A percentile compares a stretch with the other conserved stretches of the same genome.
phyloP scores from a whole-genome alignment of 192 early-diverging fungal species.

The Coemansia sp. region DNA sequence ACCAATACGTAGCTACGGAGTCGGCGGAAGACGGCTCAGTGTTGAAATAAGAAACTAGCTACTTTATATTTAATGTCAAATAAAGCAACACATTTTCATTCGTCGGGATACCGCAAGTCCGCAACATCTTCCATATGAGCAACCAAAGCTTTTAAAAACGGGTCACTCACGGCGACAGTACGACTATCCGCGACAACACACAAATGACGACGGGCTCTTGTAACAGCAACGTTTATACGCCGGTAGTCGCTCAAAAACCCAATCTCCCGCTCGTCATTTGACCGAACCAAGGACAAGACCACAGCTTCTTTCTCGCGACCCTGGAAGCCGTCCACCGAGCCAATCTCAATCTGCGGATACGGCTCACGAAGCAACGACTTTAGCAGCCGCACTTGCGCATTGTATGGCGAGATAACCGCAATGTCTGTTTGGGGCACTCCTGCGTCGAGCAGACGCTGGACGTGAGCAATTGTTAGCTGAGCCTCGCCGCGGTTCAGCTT shows the following conservation, averaged over 20 bases:
- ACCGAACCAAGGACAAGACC: constrained; percentile 76
- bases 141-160: constrained; percentile 56
- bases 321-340: constrained; percentile 88
- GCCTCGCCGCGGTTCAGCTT: constrained; percentile 81
- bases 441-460: constrained; percentile 61
- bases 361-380: constrained; percentile 53
- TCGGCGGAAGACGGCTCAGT: too few relatives aligned
- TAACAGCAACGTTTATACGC: constrained; percentile 89
- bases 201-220: constrained; percentile 80
- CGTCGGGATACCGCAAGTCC: constrained; percentile 43
- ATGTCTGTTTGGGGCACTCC: constrained; percentile 67
- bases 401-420: constrained; percentile 87
- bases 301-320: constrained; percentile 90
- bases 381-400: constrained; percentile 68
- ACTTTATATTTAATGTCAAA: too few relatives aligned
- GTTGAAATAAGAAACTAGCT: too few relatives aligned
- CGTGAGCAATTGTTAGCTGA: constrained; percentile 59
- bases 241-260: constrained; percentile 83
- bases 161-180: constrained; percentile 52
- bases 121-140: constrained; percentile 54
- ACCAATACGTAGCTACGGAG: too few relatives aligned
- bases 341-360: constrained; percentile 71
- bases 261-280: constrained; percentile 72
- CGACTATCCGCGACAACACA: constrained; percentile 79
- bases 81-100: too few relatives aligned